Evolutionary conservation across 2,329 filamentous ascomycete genomes (phyloP).

Genomic region (Trichoderma lentiforme): DNA sequence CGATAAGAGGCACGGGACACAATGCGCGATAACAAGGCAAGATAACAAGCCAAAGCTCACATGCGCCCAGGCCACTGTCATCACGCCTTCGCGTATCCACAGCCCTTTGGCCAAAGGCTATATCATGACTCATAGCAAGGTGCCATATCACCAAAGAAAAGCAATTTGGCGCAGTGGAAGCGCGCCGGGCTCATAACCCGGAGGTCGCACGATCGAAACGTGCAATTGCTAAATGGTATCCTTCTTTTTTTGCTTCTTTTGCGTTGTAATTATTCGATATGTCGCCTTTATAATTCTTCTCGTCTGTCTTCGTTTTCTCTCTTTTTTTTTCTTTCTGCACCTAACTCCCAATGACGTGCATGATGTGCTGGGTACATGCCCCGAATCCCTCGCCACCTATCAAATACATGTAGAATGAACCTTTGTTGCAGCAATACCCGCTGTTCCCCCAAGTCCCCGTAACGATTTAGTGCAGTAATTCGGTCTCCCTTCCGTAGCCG

Average conservation of each 20-base stretch:
- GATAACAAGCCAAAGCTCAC: neutral
- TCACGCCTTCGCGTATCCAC: neutral
- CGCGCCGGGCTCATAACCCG: constrained; percentile 31
- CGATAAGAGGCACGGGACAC: neutral
- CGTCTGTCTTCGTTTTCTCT: neutral
- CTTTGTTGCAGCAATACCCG: neutral
- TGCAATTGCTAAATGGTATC: constrained; percentile 29
- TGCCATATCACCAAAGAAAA: constrained; percentile 19
- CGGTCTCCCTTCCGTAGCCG: constrained; percentile 3
- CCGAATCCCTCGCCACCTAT: too few relatives aligned
- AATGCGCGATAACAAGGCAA: neutral
- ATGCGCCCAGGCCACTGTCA: neutral
- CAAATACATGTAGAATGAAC: neutral
- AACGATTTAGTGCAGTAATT: neutral
- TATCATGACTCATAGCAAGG: constrained; percentile 4
- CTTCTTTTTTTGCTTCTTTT: constrained; percentile 14
- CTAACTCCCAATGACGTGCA: neutral
- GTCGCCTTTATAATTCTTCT: neutral
- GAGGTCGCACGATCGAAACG: constrained; percentile 32
- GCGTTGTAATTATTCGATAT: neutral
- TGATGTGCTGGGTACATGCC: neutral
- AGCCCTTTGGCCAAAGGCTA: neutral
- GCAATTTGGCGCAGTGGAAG: constrained; percentile 33
- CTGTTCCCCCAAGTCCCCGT: neutral
- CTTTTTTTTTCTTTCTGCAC: neutral